Evolutionary conservation across 495 filamentous ascomycete genomes (phyloP).

Genomic region (Podospora sp.): DNA sequence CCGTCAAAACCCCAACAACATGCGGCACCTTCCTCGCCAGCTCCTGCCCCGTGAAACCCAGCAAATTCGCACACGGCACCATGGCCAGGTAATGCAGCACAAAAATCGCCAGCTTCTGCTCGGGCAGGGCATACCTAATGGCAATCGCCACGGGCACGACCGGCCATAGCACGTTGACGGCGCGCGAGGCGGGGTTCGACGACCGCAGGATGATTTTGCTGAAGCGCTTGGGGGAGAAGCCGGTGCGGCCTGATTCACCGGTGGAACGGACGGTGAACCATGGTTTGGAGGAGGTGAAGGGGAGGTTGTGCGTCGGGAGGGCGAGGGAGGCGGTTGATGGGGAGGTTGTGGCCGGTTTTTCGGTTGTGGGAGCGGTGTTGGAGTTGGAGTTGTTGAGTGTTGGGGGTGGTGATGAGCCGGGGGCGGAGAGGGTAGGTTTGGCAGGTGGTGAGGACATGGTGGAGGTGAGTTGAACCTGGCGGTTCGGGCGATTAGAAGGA

Average conservation of each 20-base stretch:
- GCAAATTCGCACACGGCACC: constrained; percentile 83
- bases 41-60: constrained; percentile 84
- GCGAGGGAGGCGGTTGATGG: not conserved
- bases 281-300: not conserved
- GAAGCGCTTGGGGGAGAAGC: constrained; percentile 49
- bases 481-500: not conserved
- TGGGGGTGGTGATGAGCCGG: not conserved
- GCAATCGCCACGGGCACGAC: constrained; percentile 57
- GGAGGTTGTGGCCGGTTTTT: constrained; percentile 17
- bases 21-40: constrained; percentile 77
- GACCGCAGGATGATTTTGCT: constrained; percentile 46
- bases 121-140: constrained; percentile 40
- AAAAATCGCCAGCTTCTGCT: constrained; percentile 55
- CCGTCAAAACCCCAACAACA: constrained; percentile 74
- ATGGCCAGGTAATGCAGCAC: constrained; percentile 61
- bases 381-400: not conserved
- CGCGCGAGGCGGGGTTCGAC: constrained; percentile 41
- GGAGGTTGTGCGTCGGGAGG: constrained; percentile 7
- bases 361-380: not conserved
- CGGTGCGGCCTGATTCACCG: constrained; percentile 50
- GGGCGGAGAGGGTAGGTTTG: not conserved
- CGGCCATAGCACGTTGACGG: constrained; percentile 56
- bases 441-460: not conserved
- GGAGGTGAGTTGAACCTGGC: not conserved
- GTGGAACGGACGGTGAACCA: constrained; percentile 24